Base-by-base conservation (phyloP, 176 grass and related monocot species). In the Triticum monococcum region DNA sequence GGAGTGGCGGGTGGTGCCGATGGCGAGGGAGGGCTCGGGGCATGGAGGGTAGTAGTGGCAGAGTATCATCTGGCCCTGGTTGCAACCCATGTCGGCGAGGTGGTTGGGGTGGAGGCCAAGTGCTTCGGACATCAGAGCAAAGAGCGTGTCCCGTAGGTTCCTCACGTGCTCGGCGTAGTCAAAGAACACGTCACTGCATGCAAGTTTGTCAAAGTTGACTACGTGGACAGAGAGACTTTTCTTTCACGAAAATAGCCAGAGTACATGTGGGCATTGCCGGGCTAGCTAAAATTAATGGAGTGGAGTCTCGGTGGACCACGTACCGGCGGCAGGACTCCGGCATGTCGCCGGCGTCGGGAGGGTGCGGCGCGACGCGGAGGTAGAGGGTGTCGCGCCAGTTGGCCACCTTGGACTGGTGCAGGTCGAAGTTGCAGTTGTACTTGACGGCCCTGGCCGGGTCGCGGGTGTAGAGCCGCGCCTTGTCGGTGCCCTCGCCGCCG, bases 21-120 rank as follows among this genome's bases (percentile, higher is more conserved):
- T 78, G 12, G 93, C 85, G 17, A 90, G 60, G 17, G 88, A 83
- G 3, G 90, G 93, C 68, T 95, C 76, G 0, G 88, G 90, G 61
- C 93, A 95, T 17, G 90, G 90, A 50, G 90, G 93, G 35, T 95
- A 95, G 67, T 88, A 95, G 71, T 95, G 93, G 43, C 77, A 89
- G 14, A 87, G 28, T 5, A 91, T 48, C 48, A 83, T 79, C 64
- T 89, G 88, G 7, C 79, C 86, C 22, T 87, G 37, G 80, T 89
- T 91, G 76, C 88, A 91, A 33, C 88, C 88, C 1, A 91, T 91
- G 69, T 91, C 83, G 4, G 24, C 60, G 1, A 95, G 50, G 28
- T 89, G 87, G 45, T 56, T 76, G 24, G 69, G 54, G 0, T 41
- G 64, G 38, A 92, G 86, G 14, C 88, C 93, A 5, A 92, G 93